A percentile compares a stretch with the other conserved stretches of the same genome.
Conservation (phyloP, 352 stramenopile genomes). For the Phytopythium mirpurense region DNA sequence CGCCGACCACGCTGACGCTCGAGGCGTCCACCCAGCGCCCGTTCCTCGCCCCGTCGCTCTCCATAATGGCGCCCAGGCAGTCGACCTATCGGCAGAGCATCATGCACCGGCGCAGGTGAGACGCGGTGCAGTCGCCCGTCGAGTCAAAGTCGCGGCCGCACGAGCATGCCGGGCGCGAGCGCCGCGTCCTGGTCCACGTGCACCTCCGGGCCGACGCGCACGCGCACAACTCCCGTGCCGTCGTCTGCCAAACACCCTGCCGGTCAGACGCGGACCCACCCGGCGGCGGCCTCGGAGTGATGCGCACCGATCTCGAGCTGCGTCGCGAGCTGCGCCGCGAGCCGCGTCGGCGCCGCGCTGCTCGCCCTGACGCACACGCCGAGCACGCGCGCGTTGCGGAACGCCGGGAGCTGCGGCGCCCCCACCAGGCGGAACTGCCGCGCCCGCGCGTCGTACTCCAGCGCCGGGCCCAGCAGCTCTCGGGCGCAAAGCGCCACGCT, state of each 20-base stretch:
- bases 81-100: constrained; percentile 24
- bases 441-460: constrained; percentile 13
- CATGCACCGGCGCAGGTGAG: not conserved
- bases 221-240: constrained; percentile 25
- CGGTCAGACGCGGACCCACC: not conserved
- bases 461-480: constrained; percentile 18
- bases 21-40: constrained; percentile 30
- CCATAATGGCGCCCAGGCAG: constrained; percentile 26
- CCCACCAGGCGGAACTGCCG: constrained; percentile 15
- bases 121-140: too few species aligned
- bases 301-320: constrained; percentile 27
- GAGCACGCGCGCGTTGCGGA: constrained; percentile 23
- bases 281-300: too few species aligned
- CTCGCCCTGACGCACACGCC: constrained; percentile 18
- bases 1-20: constrained; percentile 35
- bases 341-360: not conserved
- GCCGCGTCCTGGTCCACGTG: constrained; percentile 6
- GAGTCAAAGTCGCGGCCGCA: constrained; percentile 4
- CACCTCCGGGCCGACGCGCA: constrained; percentile 13
- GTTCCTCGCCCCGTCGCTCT: constrained; percentile 13
- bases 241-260: constrained; percentile 20
- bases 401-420: constrained; percentile 3
- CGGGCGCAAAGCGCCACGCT: constrained; percentile 24
- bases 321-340: constrained; percentile 5
- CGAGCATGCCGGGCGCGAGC: constrained; percentile 25